Conservation (phyloP, 257 asterid genomes). For the Hygrophila difformis region DNA sequence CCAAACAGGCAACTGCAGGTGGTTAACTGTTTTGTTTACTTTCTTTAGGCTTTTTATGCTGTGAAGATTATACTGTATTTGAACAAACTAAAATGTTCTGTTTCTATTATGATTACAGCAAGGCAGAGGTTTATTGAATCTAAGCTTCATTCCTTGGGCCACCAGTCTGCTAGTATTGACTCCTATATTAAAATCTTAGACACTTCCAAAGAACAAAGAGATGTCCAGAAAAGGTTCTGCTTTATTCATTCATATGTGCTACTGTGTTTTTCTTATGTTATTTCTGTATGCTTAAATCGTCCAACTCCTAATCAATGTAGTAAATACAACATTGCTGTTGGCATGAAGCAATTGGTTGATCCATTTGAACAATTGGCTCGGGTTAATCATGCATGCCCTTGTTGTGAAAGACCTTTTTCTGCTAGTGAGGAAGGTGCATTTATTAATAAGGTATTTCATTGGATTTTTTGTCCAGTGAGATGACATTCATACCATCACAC, state of each 20-base stretch:
- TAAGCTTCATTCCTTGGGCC: slow-evolving; percentile 71
- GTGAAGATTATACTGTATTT: slow-evolving; percentile 5
- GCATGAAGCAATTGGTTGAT: slow-evolving; percentile 67
- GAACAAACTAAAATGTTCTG: slow-evolving; percentile 7
- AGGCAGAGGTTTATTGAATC: slow-evolving; percentile 63
- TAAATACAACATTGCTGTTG: slow-evolving; percentile 43
- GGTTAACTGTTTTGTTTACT: not conserved
- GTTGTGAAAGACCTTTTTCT: slow-evolving; percentile 90
- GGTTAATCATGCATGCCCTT: slow-evolving; percentile 80
- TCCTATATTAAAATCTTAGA: slow-evolving; percentile 54
- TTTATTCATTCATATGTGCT: slow-evolving; percentile 3
- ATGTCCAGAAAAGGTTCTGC: slow-evolving; percentile 51
- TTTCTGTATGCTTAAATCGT: slow-evolving; percentile 5
- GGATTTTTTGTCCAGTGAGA: slow-evolving; percentile 10
- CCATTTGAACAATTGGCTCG: slow-evolving; percentile 83
- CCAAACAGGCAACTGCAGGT: too few species aligned
- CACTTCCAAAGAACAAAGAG: slow-evolving; percentile 57
- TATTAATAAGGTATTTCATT: slow-evolving; percentile 58
- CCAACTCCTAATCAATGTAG: slow-evolving; percentile 32
- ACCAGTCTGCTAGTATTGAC: slow-evolving; percentile 51
- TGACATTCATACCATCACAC: slow-evolving; percentile 6
- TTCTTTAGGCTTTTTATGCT: slow-evolving; percentile 11
- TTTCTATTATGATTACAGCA: slow-evolving; percentile 49
- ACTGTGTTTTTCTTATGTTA: slow-evolving; percentile 5
- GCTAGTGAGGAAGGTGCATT: slow-evolving; percentile 85